Evolutionary conservation across 2,329 filamentous ascomycete species (phyloP).

Genomic region (Nemania sp.): DNA sequence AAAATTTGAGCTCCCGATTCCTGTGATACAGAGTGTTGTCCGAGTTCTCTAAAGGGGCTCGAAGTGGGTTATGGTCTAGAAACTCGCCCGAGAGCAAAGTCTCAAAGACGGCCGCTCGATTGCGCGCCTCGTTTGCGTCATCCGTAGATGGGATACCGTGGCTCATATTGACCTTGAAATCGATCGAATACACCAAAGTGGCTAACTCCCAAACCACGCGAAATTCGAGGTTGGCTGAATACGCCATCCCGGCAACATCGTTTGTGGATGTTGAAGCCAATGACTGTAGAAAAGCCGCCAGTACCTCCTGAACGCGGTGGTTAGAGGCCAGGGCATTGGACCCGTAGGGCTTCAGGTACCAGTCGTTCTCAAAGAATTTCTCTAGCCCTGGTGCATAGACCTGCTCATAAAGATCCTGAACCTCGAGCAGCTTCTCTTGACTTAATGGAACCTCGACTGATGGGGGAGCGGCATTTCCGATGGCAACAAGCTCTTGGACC

Average conservation of each 20-base stretch:
- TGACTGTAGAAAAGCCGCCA: slow-evolving; percentile 65
- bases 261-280: slow-evolving; percentile 53
- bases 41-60: slow-evolving; percentile 53
- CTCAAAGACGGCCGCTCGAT: slow-evolving; percentile 76
- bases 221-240: slow-evolving; percentile 59
- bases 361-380: slow-evolving; percentile 78
- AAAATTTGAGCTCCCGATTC: slow-evolving; percentile 74
- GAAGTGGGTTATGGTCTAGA: slow-evolving; percentile 60
- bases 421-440: slow-evolving; percentile 62
- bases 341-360: slow-evolving; percentile 65
- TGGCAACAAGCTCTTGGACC: slow-evolving; percentile 71
- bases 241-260: slow-evolving; percentile 56
- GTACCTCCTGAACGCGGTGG: slow-evolving; percentile 63
- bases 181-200: slow-evolving; percentile 49
- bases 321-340: slow-evolving; percentile 54
- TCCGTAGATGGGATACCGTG: slow-evolving; percentile 54
- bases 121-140: slow-evolving; percentile 65
- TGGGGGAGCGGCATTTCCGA: slow-evolving; percentile 62
- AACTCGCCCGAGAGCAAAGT: slow-evolving; percentile 73
- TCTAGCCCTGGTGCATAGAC: slow-evolving; percentile 77
- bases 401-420: slow-evolving; percentile 71
- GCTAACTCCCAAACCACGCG: slow-evolving; percentile 64
- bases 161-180: slow-evolving; percentile 41
- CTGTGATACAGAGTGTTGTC: slow-evolving; percentile 55
- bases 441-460: slow-evolving; percentile 56